Evolutionary conservation across 306 rosid species (phyloP), one percentile per base, ranked within the genome.

Genomic region (Pterocarpus santalinus): DNA sequence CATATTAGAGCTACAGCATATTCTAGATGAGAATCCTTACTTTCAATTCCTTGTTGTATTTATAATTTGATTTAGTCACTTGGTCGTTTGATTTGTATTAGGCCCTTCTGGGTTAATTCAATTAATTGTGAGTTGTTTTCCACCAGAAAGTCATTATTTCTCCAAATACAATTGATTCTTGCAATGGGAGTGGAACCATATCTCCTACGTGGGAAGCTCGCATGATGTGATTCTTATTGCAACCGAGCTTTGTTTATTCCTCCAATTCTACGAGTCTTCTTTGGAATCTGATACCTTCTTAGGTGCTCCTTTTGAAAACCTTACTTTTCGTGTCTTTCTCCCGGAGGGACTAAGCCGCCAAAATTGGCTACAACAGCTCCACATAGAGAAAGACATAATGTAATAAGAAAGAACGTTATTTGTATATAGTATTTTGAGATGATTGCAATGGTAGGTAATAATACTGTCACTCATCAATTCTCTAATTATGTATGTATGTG

Each of bases 221-320:
- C 16, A 57, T 53, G 17, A 47, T 33, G 58, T 77, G 81, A 55
- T 74, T 38, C 76, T 32, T 60, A 39, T 39, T 39, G 71, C 32
- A 75, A 22, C 39, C 6, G 22, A 71, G 39, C 17, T 67, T 67
- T 32, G 34, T 72, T 47, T 44, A 30, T 56, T 49, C 69, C 77
- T 36, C 44, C 52, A 49, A 81, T 35, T 77, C 8, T 43, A 32
- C 51, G 76, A 81, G 73, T 71, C 79, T 28, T 72, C 39, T 35
- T 2, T 5, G 6, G 82, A 79, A 84, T 90, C 88, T 1, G 83
- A 86, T 74, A 17, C 86, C 74, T n/a, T 28, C 74, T 34, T 47
- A 15, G 16, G 56, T 73, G 82, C 44, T 58, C 69, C 67, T 46
- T 53, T 41, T 41, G 69, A 80, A 38, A 46, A 11, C 34, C 5